These are phyloP conservation scores for Plasmopara muralis DNA, from an alignment of 352 stramenopile genomes.

Conservation along the genomic window DNA sequence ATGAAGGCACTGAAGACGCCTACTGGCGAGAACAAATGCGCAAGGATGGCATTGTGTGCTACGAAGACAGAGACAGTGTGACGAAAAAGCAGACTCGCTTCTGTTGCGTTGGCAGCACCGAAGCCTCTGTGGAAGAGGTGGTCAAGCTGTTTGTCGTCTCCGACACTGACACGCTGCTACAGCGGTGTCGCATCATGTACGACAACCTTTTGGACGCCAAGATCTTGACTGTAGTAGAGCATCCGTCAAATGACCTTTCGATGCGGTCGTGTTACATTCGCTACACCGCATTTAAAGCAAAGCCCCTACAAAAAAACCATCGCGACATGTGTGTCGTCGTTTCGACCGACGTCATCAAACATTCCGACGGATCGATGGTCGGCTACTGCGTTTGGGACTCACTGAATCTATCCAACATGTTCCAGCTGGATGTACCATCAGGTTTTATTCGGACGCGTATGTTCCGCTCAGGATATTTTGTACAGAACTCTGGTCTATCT, in stretches of 20 bases:
- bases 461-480: slow-evolving; percentile 37
- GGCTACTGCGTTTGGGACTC: slow-evolving; percentile 51
- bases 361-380: slow-evolving; percentile 31
- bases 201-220: slow-evolving; percentile 38
- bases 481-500: slow-evolving; percentile 26
- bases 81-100: slow-evolving; percentile 33
- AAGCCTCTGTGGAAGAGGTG: slow-evolving; percentile 30
- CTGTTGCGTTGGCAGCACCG: slow-evolving; percentile 28
- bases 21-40: slow-evolving; percentile 27
- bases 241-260: slow-evolving; percentile 23
- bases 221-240: slow-evolving; percentile 30
- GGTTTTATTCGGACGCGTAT: slow-evolving; percentile 34
- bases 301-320: slow-evolving; percentile 24
- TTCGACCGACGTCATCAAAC: slow-evolving; percentile 32
- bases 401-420: slow-evolving; percentile 31
- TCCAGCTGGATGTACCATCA: slow-evolving; percentile 24
- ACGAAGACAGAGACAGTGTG: slow-evolving; percentile 30
- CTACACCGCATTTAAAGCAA: slow-evolving; percentile 37
- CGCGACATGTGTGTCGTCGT: slow-evolving; percentile 43
- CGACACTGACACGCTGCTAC: slow-evolving; percentile 30
- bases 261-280: slow-evolving; percentile 36
- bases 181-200: slow-evolving; percentile 35
- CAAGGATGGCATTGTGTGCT: slow-evolving; percentile 34
- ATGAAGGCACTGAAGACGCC: slow-evolving; percentile 21
- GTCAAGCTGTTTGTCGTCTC: slow-evolving; percentile 32